Base-by-base conservation (phyloP, 192 early-diverging fungal species). In the Entomortierella beljakovae region DNA sequence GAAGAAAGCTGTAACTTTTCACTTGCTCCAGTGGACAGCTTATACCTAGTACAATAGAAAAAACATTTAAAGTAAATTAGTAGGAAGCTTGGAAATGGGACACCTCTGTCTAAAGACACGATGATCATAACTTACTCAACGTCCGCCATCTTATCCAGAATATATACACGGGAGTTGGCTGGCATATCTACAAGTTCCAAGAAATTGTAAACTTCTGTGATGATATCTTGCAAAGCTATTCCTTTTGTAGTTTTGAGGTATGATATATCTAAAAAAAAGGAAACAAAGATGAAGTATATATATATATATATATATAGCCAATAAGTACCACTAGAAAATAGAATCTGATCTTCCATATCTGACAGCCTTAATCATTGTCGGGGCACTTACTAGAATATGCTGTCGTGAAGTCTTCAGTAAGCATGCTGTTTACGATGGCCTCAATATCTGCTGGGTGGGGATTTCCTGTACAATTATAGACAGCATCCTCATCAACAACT, bases 381-480 rank as follows among this genome's bases (percentile, higher is more conserved):
- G n/a, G n/a, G 10, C 13, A 81, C 82, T 61, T 81, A 88, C 87
- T 90, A 22, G 83, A 82, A 68, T 91, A 84, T 1, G 94, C 92
- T 33, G 87, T 84, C 1, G 92, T 88, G 81, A 95, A 98, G 34
- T 98, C 96, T 46, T 94, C 92, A 20, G 87, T 90, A 4, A 98
- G 81, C 86, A 99, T 88, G 87, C 91, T 94, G 60, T 91, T 88
- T 13, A 90, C 71, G 25, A 93, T 88, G 0, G 86, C 84, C 49
- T 91, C 85, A 56, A 99, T 94, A 70, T 99, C 96, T 28, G 86
- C 80, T 7, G 96, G 96, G 11, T 93, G 85, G 22, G 98, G 98
- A 43, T 94, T 85, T 0, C 96, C 98, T 11, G 96, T 98, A 64
- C 96, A 97, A 23, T 90, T 89, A 83, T 99, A 99, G 9, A 99